Evolutionary conservation across 108 stramenopile genomes (phyloP), one percentile per base, ranked within the genome.

Genomic region (Skeletonema costatum): DNA sequence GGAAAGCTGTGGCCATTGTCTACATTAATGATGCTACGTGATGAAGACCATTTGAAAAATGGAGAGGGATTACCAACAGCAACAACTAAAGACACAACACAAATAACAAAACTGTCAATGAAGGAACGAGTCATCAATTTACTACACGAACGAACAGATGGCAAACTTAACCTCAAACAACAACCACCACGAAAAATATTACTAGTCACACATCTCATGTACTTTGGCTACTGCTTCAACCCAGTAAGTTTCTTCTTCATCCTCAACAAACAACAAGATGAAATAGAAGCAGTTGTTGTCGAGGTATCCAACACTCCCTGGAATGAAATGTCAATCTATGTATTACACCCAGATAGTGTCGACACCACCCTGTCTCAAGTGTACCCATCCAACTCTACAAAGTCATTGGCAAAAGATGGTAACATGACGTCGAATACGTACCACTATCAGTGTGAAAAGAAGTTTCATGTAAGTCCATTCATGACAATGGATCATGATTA

Each of bases 291-390:
- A 1, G 80, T 97, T 16, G 94, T 98, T 10, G 93, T 90, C 4
- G 97, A 98, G 89, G 97, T 96, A 9, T 88, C 89, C 73, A 98
- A 98, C 78, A 98, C 98, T 4, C 98, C 98, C 5, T 98, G 98
- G 98, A 83, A 86, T 29, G 97, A 98, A 91, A 94, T 93, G 95
- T 85, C 94, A 60, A 87, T 88, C 60, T 98, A 98, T 74, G 93
- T 96, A 2, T 73, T 98, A 21, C 91, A 95, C 78, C 88, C 90
- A 7, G 86, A 91, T 48, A 88, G 87, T 56, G 70, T 86, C 14
- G 92, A 93, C 68, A 78, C 82, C 11, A 72, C 77, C 2, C 71
- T 70, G 77, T 73, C 39, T 19, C 48, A 38, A 21, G 78, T 36
- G 10, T 41, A 44, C 42, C 71, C 50, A 44, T 30, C 58, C 10